phyloP scores from a whole-genome alignment of 768 basidiomycete species.

The Candolleomyces eurysporus region DNA sequence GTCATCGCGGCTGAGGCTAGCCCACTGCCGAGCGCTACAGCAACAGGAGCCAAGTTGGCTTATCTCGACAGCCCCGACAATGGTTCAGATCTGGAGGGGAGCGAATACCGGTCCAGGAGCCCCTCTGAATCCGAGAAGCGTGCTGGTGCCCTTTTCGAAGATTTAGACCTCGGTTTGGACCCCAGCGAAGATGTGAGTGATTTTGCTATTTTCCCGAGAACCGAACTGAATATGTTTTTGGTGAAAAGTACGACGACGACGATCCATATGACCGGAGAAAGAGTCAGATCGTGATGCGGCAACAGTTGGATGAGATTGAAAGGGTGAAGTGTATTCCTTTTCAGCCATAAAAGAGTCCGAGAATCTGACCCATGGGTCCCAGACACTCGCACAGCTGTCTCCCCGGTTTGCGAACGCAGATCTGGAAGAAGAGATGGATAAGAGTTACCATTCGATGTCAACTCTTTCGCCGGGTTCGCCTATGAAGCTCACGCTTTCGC shows the following conservation, averaged over 20 bases:
- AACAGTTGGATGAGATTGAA: slow-evolving; percentile 79
- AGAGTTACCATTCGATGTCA: slow-evolving; percentile 22
- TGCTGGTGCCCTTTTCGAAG: slow-evolving; percentile 49
- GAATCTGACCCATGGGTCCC: slow-evolving; percentile 5
- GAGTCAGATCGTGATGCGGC: slow-evolving; percentile 74
- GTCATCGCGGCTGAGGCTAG: slow-evolving; percentile 34
- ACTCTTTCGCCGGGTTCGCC: slow-evolving; percentile 33
- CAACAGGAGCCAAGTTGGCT: slow-evolving; percentile 36
- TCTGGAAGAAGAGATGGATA: slow-evolving; percentile 34
- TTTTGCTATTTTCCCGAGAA: slow-evolving; percentile 5
- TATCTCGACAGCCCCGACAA: slow-evolving; percentile 39
- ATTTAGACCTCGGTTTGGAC: slow-evolving; percentile 49
- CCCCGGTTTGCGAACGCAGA: slow-evolving; percentile 48
- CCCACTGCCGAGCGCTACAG: slow-evolving; percentile 33
- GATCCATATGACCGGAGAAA: slow-evolving; percentile 73
- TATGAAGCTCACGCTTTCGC: slow-evolving; percentile 23
- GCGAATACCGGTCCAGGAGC: slow-evolving; percentile 33
- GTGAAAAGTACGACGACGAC: slow-evolving; percentile 59
- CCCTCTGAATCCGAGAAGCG: slow-evolving; percentile 44
- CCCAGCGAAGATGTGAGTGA: slow-evolving; percentile 41
- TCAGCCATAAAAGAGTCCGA: background rate
- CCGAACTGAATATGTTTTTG: background rate
- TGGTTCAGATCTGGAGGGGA: slow-evolving; percentile 29
- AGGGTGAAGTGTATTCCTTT: slow-evolving; percentile 35
- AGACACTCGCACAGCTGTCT: slow-evolving; percentile 69